These are phyloP conservation scores for Lachnellula arida DNA, from an alignment of 2,329 filamentous ascomycete species.

Conservation along the genomic window DNA sequence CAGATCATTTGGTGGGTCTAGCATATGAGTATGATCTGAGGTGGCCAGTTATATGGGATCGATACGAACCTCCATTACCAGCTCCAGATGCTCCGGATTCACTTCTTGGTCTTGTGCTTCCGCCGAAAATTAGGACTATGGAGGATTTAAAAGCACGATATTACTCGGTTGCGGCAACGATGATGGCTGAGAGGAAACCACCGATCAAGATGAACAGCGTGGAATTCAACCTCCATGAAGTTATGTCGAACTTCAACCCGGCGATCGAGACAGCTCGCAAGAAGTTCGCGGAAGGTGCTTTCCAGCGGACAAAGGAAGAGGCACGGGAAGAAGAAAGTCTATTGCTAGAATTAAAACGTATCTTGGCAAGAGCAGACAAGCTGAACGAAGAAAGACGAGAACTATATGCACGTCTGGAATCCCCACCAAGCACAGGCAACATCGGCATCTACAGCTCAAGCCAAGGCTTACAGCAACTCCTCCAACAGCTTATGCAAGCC, in stretches of 20 bases:
- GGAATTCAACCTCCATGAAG: conserved; percentile 79
- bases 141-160: conserved; percentile 91
- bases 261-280: conserved; percentile 76
- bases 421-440: conserved; percentile 64
- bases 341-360: conserved; percentile 85
- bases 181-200: conserved; percentile 76
- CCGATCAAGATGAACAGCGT: conserved; percentile 81
- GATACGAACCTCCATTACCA: conserved; percentile 63
- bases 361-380: conserved; percentile 77
- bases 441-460: conserved; percentile 77
- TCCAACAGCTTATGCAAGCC: conserved; percentile 74
- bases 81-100: conserved; percentile 40
- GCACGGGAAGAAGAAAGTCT: conserved; percentile 88
- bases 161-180: conserved; percentile 77
- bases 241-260: conserved; percentile 82
- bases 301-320: conserved; percentile 79
- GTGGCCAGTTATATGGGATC: conserved; percentile 88
- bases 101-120: conserved; percentile 49
- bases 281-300: conserved; percentile 72
- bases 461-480: conserved; percentile 70
- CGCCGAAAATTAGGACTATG: conserved; percentile 57
- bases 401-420: conserved; percentile 81
- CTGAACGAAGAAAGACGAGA: conserved; percentile 86
- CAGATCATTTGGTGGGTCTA: conserved; percentile 78
- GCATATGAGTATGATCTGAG: conserved; percentile 77